These are phyloP conservation scores for Amorphotheca resinae DNA, from an alignment of 495 filamentous ascomycete genomes.

Conservation along the genomic window DNA sequence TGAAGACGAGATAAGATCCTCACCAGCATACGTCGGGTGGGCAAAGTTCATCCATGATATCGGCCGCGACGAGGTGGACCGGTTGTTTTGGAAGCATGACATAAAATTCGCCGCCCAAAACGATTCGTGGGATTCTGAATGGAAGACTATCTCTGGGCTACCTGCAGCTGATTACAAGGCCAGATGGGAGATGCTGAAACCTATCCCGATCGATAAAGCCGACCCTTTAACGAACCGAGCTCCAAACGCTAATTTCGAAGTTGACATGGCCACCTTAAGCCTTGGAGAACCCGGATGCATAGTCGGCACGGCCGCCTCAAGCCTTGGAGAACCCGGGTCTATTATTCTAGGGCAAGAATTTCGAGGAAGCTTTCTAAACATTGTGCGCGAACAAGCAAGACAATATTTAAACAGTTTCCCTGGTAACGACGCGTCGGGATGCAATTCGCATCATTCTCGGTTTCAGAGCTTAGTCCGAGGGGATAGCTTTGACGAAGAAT, in stretches of 20 bases:
- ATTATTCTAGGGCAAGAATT: too few species aligned
- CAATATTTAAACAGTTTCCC: slow-evolving; percentile 7
- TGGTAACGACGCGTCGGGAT: slow-evolving; percentile 3
- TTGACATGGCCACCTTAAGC: background rate
- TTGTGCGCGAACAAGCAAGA: slow-evolving; percentile 5
- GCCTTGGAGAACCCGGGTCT: slow-evolving; percentile 5
- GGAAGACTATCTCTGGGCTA: slow-evolving; percentile 16
- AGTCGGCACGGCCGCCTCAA: slow-evolving; percentile 1
- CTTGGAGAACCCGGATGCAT: background rate
- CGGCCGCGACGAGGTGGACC: slow-evolving; percentile 12
- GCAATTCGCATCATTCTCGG: slow-evolving; percentile 6
- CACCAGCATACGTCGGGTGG: background rate
- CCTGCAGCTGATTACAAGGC: slow-evolving; percentile 11
- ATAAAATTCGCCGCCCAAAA: slow-evolving; percentile 18
- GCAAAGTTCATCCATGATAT: slow-evolving; percentile 11
- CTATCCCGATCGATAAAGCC: background rate
- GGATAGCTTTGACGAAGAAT: background rate
- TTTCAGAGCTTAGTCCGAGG: background rate
- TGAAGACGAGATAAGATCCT: slow-evolving; percentile 2
- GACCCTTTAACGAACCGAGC: background rate
- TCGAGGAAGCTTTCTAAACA: too few species aligned
- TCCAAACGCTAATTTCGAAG: too few species aligned
- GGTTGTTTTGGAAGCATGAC: slow-evolving; percentile 12
- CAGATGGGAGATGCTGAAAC: slow-evolving; percentile 5
- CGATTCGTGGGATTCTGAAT: slow-evolving; percentile 18